phyloP scores from a whole-genome alignment of 2,329 filamentous ascomycete genomes.

The Hypoxylon sp. region DNA sequence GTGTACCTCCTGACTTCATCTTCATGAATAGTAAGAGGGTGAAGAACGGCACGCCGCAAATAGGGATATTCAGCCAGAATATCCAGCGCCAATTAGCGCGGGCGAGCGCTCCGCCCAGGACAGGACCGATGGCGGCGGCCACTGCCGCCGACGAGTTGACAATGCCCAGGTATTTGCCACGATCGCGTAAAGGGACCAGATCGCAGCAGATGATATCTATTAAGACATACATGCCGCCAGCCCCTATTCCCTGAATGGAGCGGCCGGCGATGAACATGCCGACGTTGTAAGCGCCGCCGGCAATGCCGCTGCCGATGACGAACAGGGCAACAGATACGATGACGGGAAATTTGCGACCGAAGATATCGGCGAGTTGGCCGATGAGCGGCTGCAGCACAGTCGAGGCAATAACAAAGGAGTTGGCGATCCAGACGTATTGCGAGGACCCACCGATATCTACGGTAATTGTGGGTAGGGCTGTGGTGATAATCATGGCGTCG shows the following conservation, averaged over 20 bases:
- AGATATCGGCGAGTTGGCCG: conserved; percentile 61
- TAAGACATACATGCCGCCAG: conserved; percentile 51
- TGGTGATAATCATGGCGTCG: conserved; percentile 1
- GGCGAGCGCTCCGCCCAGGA: background rate
- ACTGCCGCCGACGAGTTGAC: background rate
- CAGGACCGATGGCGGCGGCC: background rate
- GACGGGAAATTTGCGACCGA: conserved; percentile 56
- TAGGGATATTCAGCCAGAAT: conserved; percentile 55
- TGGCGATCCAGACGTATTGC: conserved; percentile 38
- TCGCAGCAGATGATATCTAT: conserved; percentile 62
- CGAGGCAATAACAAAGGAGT: conserved; percentile 37
- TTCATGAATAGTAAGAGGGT: background rate
- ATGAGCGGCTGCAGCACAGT: conserved; percentile 59
- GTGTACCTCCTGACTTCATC: background rate
- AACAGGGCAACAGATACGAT: conserved; percentile 57
- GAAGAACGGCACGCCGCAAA: conserved; percentile 25
- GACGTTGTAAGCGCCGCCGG: conserved; percentile 55
- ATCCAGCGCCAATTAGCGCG: conserved; percentile 55
- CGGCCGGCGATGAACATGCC: conserved; percentile 57
- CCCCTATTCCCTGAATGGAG: conserved; percentile 58
- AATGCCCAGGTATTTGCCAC: conserved; percentile 1
- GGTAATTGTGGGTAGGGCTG: background rate
- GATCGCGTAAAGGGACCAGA: conserved; percentile 52
- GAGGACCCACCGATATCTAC: background rate
- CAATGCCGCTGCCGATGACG: conserved; percentile 59